A percentile compares a stretch with the other conserved stretches of the same genome.
Evolutionary conservation across 495 filamentous ascomycete species (phyloP).

Genomic region (Penicillium odoratum): DNA sequence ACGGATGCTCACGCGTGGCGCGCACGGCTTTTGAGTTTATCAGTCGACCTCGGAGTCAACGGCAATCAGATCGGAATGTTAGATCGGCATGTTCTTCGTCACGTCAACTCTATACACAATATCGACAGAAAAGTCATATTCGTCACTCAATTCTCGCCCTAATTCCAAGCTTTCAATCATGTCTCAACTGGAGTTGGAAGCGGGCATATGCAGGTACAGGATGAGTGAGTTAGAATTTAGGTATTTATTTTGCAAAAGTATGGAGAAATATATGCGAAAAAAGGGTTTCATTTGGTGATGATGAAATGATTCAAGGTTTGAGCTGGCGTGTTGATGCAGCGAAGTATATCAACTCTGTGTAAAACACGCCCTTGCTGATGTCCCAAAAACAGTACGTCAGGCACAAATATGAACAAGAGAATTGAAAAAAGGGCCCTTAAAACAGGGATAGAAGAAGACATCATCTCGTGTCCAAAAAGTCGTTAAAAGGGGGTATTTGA

Average conservation of each 20-base stretch:
- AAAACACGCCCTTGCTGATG: background rate
- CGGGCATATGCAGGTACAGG: background rate
- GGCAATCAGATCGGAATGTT: conserved; percentile 25
- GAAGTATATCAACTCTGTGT: background rate
- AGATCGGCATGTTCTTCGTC: conserved; percentile 25
- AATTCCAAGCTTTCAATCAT: background rate
- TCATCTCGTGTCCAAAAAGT: conserved; percentile 37
- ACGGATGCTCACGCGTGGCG: conserved; percentile 17
- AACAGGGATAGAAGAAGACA: conserved; percentile 14
- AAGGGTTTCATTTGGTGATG: background rate
- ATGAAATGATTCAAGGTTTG: background rate
- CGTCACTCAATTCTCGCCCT: no score
- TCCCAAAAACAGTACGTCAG: background rate
- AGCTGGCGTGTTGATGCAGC: background rate
- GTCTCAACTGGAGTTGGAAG: background rate
- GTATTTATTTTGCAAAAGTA: background rate
- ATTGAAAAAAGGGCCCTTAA: conserved; percentile 16
- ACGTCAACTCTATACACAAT: conserved; percentile 8
- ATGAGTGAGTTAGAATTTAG: background rate
- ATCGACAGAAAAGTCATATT: no score
- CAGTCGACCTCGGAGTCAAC: conserved; percentile 23
- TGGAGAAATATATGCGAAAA: background rate
- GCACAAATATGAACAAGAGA: conserved; percentile 30
- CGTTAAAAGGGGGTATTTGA: conserved; percentile 38
- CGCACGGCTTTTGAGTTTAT: conserved; percentile 23